Base-by-base conservation (phyloP, 768 basidiomycete species). In the Ramaria sp. region DNA sequence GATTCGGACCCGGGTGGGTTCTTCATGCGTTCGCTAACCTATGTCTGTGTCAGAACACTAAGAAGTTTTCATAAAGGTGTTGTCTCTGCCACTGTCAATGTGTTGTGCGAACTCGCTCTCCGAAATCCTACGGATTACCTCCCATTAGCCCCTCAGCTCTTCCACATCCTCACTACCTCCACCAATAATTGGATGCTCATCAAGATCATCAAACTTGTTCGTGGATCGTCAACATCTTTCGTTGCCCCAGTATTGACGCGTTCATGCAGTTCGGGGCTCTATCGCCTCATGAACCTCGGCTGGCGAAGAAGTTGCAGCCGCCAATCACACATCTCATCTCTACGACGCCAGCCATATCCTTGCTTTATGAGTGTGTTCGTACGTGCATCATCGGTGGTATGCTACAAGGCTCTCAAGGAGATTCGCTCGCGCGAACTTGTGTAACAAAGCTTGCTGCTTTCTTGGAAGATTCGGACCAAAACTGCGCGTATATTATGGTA, bases 141-240 rank as follows among this genome's bases (percentile, higher is more conserved):
- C 7, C 74, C 82, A 3, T 69, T 99, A 38, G 96, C 95, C 1
- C 96, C 96, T 9, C 88, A 88, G 61, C 68, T 98, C 52, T 99
- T 98, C 67, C 90, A 88, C 62, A 76, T 98, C 10, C 71, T 99
- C 56, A 96, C 91, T 0, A 91, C 85, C 1, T 92, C 92, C 10
- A 86, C 88, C 9, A 98, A 99, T 67, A 99, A 99, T 62, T 99
- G 96, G 96, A 95, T 98, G 90, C 77, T 99, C 56, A 99, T 99
- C 68, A 99, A 99, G 70, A 85, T 98, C 52, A 83, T 98, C 65
- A 99, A 99, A 70, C 68, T 98, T 67, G 95, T 93, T 67, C 62
- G 77, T 42, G 30, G 32, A 25, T n/a, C 18, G 16, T 15, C 4
- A n/a, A 7, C 20, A 27, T 25, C 32, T 34, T 34, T 24, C 8